A percentile compares a stretch with the other conserved stretches of the same genome.
These are phyloP conservation scores for Leptographium flavum DNA, from an alignment of 2,329 filamentous ascomycete genomes.

Conservation along the genomic window DNA sequence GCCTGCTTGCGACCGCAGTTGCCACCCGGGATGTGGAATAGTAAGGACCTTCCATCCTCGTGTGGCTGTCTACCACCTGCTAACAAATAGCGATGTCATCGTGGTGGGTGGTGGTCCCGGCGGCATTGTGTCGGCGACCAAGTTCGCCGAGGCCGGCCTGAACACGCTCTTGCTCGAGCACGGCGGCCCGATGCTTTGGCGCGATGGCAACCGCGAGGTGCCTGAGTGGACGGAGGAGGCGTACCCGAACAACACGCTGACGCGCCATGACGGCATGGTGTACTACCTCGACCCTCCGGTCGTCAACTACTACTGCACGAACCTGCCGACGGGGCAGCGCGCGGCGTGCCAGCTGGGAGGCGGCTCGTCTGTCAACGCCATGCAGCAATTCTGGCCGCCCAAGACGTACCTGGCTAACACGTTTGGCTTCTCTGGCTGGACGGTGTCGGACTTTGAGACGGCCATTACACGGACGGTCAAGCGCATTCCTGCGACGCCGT, in stretches of 20 bases:
- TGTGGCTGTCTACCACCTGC: no score
- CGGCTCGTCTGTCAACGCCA: neutral
- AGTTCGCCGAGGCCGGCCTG: slow-evolving; percentile 1
- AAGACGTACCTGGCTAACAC: neutral
- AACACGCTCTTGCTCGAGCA: slow-evolving; percentile 2
- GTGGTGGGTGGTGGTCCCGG: neutral
- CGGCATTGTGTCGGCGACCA: slow-evolving; percentile 1
- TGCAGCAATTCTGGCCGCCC: slow-evolving; percentile 1
- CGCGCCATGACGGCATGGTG: neutral
- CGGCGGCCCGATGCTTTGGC: neutral
- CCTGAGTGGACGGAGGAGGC: neutral
- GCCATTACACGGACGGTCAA: neutral
- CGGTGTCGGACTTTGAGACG: neutral
- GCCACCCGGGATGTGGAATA: no score
- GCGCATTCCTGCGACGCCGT: neutral
- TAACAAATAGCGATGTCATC: neutral
- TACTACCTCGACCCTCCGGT: neutral
- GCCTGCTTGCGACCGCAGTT: no score
- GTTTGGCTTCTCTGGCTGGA: slow-evolving; percentile 1
- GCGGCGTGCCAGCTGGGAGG: neutral
- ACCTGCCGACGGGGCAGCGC: neutral
- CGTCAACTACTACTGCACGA: slow-evolving; percentile 1
- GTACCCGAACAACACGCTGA: slow-evolving; percentile 2
- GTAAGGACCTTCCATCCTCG: no score
- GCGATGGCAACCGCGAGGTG: slow-evolving; percentile 1